Percentiles rank a stretch among this genome's conserved stretches.
phyloP scores from a whole-genome alignment of 352 stramenopile genomes.

The Globisporangium alternatum region DNA sequence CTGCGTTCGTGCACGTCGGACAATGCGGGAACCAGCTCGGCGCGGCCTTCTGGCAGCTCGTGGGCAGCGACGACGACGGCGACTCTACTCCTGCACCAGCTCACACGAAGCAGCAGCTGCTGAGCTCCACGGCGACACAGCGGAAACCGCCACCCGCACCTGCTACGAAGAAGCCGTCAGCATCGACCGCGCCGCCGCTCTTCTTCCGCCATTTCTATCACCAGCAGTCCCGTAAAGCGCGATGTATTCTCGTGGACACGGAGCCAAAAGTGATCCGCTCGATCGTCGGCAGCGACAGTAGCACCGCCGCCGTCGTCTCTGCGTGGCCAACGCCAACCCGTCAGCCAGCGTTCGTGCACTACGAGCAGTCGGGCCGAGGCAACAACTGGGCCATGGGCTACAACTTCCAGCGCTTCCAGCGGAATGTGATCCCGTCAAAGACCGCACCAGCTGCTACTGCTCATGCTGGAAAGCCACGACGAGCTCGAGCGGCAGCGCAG shows the following conservation, averaged over 20 bases:
- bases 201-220: slow-evolving; percentile 53
- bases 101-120: background rate
- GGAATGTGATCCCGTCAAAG: slow-evolving; percentile 30
- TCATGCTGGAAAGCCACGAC: background rate
- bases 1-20: slow-evolving; percentile 60
- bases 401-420: slow-evolving; percentile 44
- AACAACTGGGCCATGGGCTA: slow-evolving; percentile 92
- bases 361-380: slow-evolving; percentile 69
- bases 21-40: slow-evolving; percentile 80
- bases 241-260: slow-evolving; percentile 76
- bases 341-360: slow-evolving; percentile 43
- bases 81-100: background rate
- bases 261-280: slow-evolving; percentile 72
- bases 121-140: background rate
- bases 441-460: background rate
- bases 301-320: no score
- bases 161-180: background rate
- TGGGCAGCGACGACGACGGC: slow-evolving; percentile 7
- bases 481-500: background rate
- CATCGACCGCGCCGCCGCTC: background rate
- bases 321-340: slow-evolving; percentile 12
- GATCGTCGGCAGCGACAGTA: slow-evolving; percentile 16
- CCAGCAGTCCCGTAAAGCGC: slow-evolving; percentile 31
- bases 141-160: background rate
- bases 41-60: slow-evolving; percentile 66